Evolutionary conservation across 2,329 filamentous ascomycete genomes (phyloP).

Genomic region (Incumbomyces delicatus): DNA sequence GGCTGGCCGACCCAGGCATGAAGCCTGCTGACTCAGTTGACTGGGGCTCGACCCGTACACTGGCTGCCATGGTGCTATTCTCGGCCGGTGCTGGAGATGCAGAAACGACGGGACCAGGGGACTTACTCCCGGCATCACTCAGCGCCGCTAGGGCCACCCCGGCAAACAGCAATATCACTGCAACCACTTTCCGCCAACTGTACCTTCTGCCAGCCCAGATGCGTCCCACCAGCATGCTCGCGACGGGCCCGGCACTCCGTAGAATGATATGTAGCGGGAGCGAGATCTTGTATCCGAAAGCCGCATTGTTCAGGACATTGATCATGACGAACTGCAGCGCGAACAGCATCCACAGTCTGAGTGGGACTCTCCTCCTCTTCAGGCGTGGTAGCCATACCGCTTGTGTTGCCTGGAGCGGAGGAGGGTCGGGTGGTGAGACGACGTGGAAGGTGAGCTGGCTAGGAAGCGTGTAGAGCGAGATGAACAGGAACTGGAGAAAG

Average conservation of each 20-base stretch:
- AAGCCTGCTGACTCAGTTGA: background rate
- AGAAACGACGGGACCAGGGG: slow-evolving; percentile 22
- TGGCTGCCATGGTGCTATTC: background rate
- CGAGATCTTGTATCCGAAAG: slow-evolving; percentile 92
- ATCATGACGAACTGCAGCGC: slow-evolving; percentile 86
- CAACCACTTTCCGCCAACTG: slow-evolving; percentile 65
- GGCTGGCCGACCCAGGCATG: slow-evolving; percentile 5
- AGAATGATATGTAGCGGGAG: slow-evolving; percentile 96
- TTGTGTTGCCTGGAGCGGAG: slow-evolving; percentile 1
- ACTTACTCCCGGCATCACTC: slow-evolving; percentile 75
- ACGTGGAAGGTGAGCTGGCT: slow-evolving; percentile 48
- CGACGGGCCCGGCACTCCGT: slow-evolving; percentile 87
- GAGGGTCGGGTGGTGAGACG: slow-evolving; percentile 35
- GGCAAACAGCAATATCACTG: slow-evolving; percentile 71
- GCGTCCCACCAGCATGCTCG: slow-evolving; percentile 85
- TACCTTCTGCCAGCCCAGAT: slow-evolving; percentile 72
- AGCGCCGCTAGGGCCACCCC: slow-evolving; percentile 83
- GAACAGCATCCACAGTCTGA: slow-evolving; percentile 77
- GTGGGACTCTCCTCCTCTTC: slow-evolving; percentile 66
- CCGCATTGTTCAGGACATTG: slow-evolving; percentile 94
- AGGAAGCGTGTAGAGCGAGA: slow-evolving; percentile 66
- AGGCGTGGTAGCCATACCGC: slow-evolving; percentile 33
- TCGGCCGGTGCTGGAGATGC: background rate
- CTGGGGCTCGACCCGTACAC: slow-evolving; percentile 11
- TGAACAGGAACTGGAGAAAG: slow-evolving; percentile 81